Conservation (phyloP, 129 eudicot species). For the Arctium lappa region DNA sequence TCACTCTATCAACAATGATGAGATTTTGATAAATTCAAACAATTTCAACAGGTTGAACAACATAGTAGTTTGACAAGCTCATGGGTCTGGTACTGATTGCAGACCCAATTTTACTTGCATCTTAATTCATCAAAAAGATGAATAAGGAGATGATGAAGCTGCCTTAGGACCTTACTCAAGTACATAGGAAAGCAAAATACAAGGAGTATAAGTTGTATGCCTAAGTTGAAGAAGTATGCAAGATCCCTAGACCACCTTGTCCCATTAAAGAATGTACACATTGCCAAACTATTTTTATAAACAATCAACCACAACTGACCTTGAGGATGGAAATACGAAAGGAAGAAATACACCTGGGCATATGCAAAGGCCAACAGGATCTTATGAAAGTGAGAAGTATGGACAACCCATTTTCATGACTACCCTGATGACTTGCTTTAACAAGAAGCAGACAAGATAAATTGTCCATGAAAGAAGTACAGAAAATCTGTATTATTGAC, state of each 20-base stretch:
- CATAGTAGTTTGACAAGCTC: neutral
- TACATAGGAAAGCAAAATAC: no score
- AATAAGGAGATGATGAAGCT: neutral
- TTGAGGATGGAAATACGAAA: neutral
- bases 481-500: no score
- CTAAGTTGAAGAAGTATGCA: neutral
- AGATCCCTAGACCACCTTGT: neutral
- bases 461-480: no score
- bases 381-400: neutral
- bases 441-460: no score
- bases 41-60: neutral
- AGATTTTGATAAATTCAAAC: no score
- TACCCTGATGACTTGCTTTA: neutral
- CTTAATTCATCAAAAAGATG: neutral
- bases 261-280: neutral
- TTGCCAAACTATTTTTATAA: neutral
- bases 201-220: neutral
- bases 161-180: neutral
- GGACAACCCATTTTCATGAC: neutral
- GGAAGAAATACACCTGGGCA: neutral
- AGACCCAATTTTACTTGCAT: neutral
- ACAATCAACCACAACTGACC: neutral
- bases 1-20: neutral
- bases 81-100: neutral
- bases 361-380: neutral